phyloP scores from a whole-genome alignment of 2,329 filamentous ascomycete species.

The Claviceps quebecensis region DNA sequence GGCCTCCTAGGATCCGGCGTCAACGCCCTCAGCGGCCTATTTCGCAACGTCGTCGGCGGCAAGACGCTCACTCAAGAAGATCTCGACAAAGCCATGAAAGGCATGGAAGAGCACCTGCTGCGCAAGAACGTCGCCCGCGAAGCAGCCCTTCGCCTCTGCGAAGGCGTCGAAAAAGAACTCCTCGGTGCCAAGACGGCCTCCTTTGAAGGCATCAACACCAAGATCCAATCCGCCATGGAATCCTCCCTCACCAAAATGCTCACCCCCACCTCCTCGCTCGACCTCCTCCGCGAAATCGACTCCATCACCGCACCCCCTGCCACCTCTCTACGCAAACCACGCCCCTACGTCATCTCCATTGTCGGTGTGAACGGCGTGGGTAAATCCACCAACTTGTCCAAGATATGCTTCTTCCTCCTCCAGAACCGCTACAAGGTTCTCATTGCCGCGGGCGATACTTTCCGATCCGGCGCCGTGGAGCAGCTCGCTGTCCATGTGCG shows the following conservation, averaged over 20 bases:
- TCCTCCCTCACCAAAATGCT: constrained; percentile 88
- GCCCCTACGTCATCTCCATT: constrained; percentile 95
- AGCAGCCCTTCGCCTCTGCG: constrained; percentile 79
- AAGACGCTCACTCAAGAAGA: constrained; percentile 84
- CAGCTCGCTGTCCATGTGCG: constrained; percentile 91
- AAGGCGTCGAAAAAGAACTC: constrained; percentile 81
- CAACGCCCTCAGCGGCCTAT: constrained; percentile 72
- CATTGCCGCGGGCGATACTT: constrained; percentile 89
- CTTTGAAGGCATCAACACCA: constrained; percentile 79
- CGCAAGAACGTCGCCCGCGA: constrained; percentile 95
- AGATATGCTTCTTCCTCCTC: constrained; percentile 94
- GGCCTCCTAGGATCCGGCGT: constrained; percentile 69
- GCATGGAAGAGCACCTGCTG: constrained; percentile 88
- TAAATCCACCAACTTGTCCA: constrained; percentile 94
- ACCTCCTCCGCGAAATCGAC: constrained; percentile 87
- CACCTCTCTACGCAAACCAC: constrained; percentile 46
- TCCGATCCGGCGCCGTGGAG: constrained; percentile 92
- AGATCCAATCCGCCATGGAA: constrained; percentile 77
- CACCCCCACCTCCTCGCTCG: constrained; percentile 86
- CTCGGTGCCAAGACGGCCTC: constrained; percentile 80
- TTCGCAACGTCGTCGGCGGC: constrained; percentile 88
- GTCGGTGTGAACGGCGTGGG: constrained; percentile 97
- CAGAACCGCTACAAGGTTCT: constrained; percentile 96
- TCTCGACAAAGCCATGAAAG: constrained; percentile 81
- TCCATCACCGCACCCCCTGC: constrained; percentile 54